These are phyloP conservation scores for Eutrema yunnanense DNA, from an alignment of 345 rosid species.

Conservation along the genomic window DNA sequence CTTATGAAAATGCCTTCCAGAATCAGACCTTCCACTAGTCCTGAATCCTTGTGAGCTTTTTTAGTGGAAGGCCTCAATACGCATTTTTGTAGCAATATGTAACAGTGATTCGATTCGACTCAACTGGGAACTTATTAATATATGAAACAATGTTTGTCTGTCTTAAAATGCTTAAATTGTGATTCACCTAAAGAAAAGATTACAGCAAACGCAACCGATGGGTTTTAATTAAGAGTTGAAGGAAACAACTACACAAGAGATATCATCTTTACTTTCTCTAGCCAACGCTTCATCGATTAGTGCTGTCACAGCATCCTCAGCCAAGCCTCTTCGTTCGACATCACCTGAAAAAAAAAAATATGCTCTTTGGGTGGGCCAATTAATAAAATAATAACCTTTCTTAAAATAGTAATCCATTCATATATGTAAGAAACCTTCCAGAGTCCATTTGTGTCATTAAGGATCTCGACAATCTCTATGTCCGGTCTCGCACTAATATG, in stretches of 20 bases:
- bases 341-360: constrained; percentile 26
- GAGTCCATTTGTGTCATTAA: constrained; percentile 33
- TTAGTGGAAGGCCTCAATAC: neutral
- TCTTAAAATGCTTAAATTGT: neutral
- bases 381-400: neutral
- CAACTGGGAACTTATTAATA: neutral
- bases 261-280: constrained; percentile 38
- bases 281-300: constrained; percentile 34
- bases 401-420: neutral
- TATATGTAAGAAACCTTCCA: constrained; percentile 37
- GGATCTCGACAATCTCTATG: constrained; percentile 13
- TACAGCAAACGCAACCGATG: neutral
- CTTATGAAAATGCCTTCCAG: constrained; percentile 61
- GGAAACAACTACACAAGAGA: constrained; percentile 39
- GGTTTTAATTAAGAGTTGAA: neutral
- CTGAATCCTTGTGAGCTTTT: constrained; percentile 19
- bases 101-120: neutral
- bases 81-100: constrained; percentile 9
- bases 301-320: constrained; percentile 25
- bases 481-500: too few species aligned
- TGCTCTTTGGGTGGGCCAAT: too few species aligned
- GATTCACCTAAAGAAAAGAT: neutral
- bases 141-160: neutral
- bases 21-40: constrained; percentile 73
- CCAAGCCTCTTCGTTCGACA: constrained; percentile 43